These are phyloP conservation scores for Eucalyptus polyanthemos DNA, from an alignment of 345 rosid genomes.

Conservation along the genomic window DNA sequence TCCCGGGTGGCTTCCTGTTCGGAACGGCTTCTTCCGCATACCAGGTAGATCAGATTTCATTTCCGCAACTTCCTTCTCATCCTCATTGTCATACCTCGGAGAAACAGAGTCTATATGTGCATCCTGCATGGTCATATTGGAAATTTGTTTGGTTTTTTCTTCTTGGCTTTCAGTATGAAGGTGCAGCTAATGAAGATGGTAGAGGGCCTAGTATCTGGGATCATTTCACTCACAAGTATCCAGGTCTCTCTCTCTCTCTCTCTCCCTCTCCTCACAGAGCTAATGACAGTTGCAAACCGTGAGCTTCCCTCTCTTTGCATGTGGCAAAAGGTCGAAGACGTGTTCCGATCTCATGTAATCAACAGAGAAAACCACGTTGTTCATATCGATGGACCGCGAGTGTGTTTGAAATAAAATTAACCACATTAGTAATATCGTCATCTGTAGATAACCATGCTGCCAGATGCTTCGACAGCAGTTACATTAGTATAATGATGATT, in stretches of 20 bases:
- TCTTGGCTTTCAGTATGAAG: conserved; percentile 2
- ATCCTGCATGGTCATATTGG: neutral
- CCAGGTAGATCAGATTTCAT: neutral
- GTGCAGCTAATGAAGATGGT: conserved; percentile 8
- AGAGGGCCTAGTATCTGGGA: conserved; percentile 17
- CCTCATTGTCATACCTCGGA: neutral
- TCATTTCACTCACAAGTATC: neutral
- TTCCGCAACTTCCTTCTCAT: neutral
- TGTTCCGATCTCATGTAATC: neutral
- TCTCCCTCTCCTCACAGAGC: neutral
- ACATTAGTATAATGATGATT: neutral
- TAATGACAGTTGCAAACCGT: neutral
- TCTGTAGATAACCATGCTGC: neutral
- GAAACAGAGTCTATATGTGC: neutral
- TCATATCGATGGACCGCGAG: neutral
- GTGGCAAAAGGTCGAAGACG: neutral
- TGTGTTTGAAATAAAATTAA: neutral
- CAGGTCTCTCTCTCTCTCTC: neutral
- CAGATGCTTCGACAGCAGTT: neutral
- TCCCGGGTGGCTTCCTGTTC: conserved; percentile 8
- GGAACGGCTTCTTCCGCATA: conserved; percentile 13
- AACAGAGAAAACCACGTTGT: neutral
- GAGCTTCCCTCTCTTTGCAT: neutral
- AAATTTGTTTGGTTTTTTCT: neutral
- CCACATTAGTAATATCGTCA: neutral